Percentiles rank a stretch among this genome's conserved stretches.
Evolutionary conservation across 2,329 filamentous ascomycete genomes (phyloP).

Genomic region (Penicillium sp.): DNA sequence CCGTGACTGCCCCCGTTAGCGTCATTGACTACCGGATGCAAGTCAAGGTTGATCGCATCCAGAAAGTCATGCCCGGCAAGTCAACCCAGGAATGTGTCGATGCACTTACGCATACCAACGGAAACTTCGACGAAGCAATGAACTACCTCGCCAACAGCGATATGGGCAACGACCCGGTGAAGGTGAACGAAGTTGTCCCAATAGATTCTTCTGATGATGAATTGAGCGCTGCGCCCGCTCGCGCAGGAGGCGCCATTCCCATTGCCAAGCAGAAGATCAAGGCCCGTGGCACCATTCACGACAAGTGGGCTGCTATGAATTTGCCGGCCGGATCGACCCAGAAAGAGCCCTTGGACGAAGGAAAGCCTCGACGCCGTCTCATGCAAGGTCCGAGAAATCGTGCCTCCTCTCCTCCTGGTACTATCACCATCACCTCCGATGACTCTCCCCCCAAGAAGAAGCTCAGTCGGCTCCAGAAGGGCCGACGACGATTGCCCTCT

Average conservation of each 20-base stretch:
- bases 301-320: slow-evolving; percentile 54
- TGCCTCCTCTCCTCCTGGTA: slow-evolving; percentile 23
- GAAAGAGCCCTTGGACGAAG: slow-evolving; percentile 22
- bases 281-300: slow-evolving; percentile 53
- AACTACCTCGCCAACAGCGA: slow-evolving; percentile 38
- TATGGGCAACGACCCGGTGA: background rate
- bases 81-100: slow-evolving; percentile 48
- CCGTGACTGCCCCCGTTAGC: slow-evolving; percentile 37
- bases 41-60: slow-evolving; percentile 52
- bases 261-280: slow-evolving; percentile 52
- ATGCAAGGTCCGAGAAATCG: slow-evolving; percentile 37
- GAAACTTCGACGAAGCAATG: slow-evolving; percentile 54
- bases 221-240: slow-evolving; percentile 23
- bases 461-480: slow-evolving; percentile 46
- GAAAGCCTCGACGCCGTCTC: slow-evolving; percentile 36
- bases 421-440: slow-evolving; percentile 12
- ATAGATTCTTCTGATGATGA: slow-evolving; percentile 42
- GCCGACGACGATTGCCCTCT: slow-evolving; percentile 37
- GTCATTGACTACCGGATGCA: slow-evolving; percentile 50
- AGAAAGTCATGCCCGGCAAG: slow-evolving; percentile 45
- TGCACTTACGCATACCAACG: slow-evolving; percentile 48
- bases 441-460: slow-evolving; percentile 28
- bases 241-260: slow-evolving; percentile 13
- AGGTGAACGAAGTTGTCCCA: slow-evolving; percentile 31
- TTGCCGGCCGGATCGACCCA: slow-evolving; percentile 14